A percentile compares a stretch with the other conserved stretches of the same genome.
phyloP scores from a whole-genome alignment of 768 basidiomycete genomes.

The Tephrocybe sp. region DNA sequence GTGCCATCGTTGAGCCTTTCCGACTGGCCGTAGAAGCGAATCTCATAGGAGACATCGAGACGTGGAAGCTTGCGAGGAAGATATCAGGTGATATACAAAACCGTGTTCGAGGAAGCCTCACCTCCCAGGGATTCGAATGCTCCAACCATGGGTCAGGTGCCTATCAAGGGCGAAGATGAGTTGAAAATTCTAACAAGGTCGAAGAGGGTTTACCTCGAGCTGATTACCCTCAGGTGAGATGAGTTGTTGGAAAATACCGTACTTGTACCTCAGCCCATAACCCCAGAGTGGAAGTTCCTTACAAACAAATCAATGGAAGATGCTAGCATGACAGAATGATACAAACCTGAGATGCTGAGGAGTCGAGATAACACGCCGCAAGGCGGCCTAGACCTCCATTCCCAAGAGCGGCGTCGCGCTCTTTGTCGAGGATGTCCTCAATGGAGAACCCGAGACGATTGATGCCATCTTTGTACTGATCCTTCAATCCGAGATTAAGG shows the following conservation, averaged over 20 bases:
- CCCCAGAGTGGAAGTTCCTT: constrained; percentile 92
- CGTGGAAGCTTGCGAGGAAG: constrained; percentile 50
- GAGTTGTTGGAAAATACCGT: constrained; percentile 94
- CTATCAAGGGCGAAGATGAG: constrained; percentile 18
- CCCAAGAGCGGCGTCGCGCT: constrained; percentile 92
- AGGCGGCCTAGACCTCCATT: constrained; percentile 96
- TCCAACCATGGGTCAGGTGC: constrained; percentile 94
- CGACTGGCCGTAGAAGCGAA: constrained; percentile 87
- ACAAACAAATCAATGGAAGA: constrained; percentile 23
- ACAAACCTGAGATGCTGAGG: constrained; percentile 79
- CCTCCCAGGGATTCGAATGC: constrained; percentile 84
- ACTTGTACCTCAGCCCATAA: constrained; percentile 90
- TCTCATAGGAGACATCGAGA: constrained; percentile 78
- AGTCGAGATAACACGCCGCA: constrained; percentile 96
- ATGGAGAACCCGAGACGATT: constrained; percentile 84
- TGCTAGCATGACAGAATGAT: constrained; percentile 62
- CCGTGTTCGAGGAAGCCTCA: constrained; percentile 15
- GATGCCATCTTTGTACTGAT: constrained; percentile 65
- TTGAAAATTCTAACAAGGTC: not conserved
- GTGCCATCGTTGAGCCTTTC: constrained; percentile 61
- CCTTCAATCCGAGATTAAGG: constrained; percentile 85
- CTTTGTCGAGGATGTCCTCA: constrained; percentile 83
- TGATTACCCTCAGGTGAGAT: constrained; percentile 83
- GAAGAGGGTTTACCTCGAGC: constrained; percentile 48
- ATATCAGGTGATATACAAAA: not conserved